phyloP scores from a whole-genome alignment of 768 basidiomycete species.

The Xerocomus potaroensis region DNA sequence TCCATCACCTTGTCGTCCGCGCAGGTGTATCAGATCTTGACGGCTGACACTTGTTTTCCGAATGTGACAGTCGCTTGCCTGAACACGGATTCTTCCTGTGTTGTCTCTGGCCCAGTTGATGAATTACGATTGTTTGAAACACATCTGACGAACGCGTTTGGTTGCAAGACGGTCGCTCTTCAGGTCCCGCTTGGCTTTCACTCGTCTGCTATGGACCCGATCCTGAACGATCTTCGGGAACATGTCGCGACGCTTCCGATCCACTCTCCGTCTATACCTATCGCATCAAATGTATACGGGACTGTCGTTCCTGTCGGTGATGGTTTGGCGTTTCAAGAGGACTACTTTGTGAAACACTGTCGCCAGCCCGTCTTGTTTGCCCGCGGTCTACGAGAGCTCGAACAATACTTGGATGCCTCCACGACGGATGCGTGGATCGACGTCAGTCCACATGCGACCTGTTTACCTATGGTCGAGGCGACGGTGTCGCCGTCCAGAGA shows the following conservation, averaged over 20 bases:
- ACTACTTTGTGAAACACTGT: conserved; percentile 60
- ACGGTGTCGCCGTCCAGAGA: conserved; percentile 27
- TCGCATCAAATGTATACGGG: conserved; percentile 62
- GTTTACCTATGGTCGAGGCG: conserved; percentile 53
- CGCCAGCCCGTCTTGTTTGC: conserved; percentile 52
- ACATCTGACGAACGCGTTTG: conserved; percentile 34
- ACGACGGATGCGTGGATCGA: conserved; percentile 54
- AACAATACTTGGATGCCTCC: conserved; percentile 23
- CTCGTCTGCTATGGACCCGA: conserved; percentile 56
- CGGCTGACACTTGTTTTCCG: conserved; percentile 30
- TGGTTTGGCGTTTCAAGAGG: conserved; percentile 38
- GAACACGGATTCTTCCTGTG: conserved; percentile 55
- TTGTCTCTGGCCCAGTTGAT: conserved; percentile 52
- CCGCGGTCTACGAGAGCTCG: conserved; percentile 43
- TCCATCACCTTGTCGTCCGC: conserved; percentile 42
- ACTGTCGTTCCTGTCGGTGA: conserved; percentile 51
- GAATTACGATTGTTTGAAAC: conserved; percentile 41
- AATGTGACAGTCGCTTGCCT: conserved; percentile 53
- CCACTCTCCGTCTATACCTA: conserved; percentile 48
- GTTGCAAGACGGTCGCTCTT: conserved; percentile 42
- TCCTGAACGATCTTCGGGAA: conserved; percentile 45
- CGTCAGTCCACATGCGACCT: conserved; percentile 58
- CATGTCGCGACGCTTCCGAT: conserved; percentile 37
- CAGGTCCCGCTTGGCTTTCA: conserved; percentile 63
- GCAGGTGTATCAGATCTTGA: conserved; percentile 35